Conservation (phyloP, 306 rosid species). For the Cicer judaicum region DNA sequence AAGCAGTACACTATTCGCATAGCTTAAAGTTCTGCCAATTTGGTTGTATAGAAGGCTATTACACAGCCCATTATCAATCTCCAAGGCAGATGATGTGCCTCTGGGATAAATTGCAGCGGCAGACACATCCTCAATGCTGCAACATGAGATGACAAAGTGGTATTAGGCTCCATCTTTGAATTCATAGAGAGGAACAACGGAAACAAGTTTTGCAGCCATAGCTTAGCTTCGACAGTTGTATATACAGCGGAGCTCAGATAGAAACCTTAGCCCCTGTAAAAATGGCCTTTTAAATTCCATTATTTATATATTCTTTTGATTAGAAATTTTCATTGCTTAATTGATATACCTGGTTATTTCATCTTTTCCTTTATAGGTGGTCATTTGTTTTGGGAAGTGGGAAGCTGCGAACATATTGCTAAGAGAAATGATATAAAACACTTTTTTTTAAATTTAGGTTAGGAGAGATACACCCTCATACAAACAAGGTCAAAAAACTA, state of each 20-base stretch:
- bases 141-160: conserved; percentile 67
- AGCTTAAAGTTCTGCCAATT: conserved; percentile 79
- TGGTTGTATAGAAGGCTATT: conserved; percentile 81
- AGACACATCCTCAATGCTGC: conserved; percentile 72
- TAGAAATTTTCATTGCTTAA: not conserved
- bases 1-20: conserved; percentile 66
- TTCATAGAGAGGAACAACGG: conserved; percentile 38
- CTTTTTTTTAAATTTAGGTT: not conserved
- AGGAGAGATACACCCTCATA: too few relatives aligned
- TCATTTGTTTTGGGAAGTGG: not conserved
- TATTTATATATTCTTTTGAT: conserved; percentile 39
- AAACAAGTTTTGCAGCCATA: conserved; percentile 64
- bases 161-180: conserved; percentile 32
- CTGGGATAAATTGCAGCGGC: conserved; percentile 69
- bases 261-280: conserved; percentile 49
- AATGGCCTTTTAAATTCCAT: conserved; percentile 46
- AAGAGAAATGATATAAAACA: not conserved
- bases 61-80: conserved; percentile 91
- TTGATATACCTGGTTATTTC: not conserved
- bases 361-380: not conserved
- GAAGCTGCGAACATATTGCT: not conserved
- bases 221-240: conserved; percentile 58
- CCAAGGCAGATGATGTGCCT: conserved; percentile 89
- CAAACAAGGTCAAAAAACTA: too few relatives aligned
- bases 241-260: conserved; percentile 51